These are phyloP conservation scores for Eucalyptus rudis DNA, from an alignment of 345 rosid species.

Conservation along the genomic window DNA sequence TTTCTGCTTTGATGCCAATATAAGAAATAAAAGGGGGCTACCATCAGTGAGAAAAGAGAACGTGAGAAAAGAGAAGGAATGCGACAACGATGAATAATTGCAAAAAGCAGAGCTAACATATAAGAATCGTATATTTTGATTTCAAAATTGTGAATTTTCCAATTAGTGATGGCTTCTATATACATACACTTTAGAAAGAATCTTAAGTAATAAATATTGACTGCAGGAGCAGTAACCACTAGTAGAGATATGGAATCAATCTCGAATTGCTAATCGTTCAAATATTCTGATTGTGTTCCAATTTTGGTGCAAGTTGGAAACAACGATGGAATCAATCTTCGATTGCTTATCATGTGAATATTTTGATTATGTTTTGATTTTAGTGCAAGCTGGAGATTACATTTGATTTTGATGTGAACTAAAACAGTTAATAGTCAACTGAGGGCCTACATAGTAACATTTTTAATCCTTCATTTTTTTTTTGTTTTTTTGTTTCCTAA, in stretches of 20 bases:
- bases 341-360: not conserved
- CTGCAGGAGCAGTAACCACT: accelerated
- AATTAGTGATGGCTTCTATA: not conserved
- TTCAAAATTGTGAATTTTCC: not conserved
- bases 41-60: too few species aligned
- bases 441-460: not conserved
- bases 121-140: too few species aligned
- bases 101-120: too few species aligned
- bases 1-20: not conserved
- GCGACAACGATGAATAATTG: accelerated
- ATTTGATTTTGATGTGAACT: not conserved
- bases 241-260: not conserved
- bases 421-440: not conserved
- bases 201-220: not conserved
- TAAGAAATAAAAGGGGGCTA: not conserved
- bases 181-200: not conserved
- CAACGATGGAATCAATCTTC: not conserved
- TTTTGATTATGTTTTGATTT: not conserved
- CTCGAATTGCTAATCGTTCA: too few species aligned
- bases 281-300: not conserved
- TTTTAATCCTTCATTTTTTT: too few species aligned
- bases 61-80: too few species aligned
- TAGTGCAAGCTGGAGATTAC: not conserved
- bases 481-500: too few species aligned
- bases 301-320: not conserved